Evolutionary conservation across 306 rosid genomes (phyloP).

Genomic region (Geum urbanum): DNA sequence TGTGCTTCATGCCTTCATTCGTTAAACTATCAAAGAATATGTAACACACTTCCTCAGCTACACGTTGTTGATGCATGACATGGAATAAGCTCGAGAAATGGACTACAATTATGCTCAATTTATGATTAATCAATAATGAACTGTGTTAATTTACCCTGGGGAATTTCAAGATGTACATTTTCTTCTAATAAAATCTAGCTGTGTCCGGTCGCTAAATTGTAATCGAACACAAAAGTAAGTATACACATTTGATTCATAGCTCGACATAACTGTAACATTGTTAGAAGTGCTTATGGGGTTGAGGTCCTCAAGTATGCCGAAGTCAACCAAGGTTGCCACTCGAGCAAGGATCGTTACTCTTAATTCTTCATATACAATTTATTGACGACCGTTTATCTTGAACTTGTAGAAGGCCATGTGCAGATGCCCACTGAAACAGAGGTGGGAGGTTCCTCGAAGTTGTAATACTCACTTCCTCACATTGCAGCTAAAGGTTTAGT

Average conservation of each 20-base stretch:
- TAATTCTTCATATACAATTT: conserved; percentile 2
- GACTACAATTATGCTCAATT: neutral
- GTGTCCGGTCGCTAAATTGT: neutral
- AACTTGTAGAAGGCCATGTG: conserved; percentile 29
- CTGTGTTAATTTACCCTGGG: neutral
- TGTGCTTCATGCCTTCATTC: conserved; percentile 60
- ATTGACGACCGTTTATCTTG: conserved; percentile 3
- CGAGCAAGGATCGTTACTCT: conserved; percentile 25
- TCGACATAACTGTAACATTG: neutral
- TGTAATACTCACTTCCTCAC: conserved; percentile 5
- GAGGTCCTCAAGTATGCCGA: neutral
- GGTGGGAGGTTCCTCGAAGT: neutral
- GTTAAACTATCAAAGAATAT: conserved; percentile 25
- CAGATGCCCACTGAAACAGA: conserved; percentile 18
- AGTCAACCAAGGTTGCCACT: conserved; percentile 25
- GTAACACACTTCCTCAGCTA: no score
- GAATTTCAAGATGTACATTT: neutral
- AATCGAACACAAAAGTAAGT: neutral
- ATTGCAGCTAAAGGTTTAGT: neutral
- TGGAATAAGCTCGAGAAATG: neutral
- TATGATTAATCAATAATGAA: neutral
- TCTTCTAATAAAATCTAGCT: neutral
- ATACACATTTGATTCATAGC: neutral
- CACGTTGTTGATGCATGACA: no score
- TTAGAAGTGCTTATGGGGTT: neutral